Percentiles rank a stretch among this genome's conserved stretches.
Evolutionary conservation across 345 rosid genomes (phyloP).

Genomic region (Ceriops zippeliana): DNA sequence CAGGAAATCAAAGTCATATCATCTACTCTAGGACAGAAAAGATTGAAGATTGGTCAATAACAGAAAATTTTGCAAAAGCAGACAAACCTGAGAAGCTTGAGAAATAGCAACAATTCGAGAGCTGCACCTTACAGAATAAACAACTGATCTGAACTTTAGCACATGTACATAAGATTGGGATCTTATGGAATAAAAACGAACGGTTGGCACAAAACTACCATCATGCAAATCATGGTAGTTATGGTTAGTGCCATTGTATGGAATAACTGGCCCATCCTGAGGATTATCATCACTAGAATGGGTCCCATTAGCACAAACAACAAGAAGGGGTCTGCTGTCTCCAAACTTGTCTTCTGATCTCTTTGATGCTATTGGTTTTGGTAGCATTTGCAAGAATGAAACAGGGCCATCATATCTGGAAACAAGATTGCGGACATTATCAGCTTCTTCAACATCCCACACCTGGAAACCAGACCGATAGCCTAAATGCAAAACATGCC

Average conservation of each 20-base stretch:
- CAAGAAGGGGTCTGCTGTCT: slow-evolving; percentile 65
- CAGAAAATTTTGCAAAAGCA: not conserved
- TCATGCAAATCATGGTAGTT: slow-evolving; percentile 40
- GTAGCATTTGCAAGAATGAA: slow-evolving; percentile 81
- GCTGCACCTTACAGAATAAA: slow-evolving; percentile 86
- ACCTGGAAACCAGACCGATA: slow-evolving; percentile 89
- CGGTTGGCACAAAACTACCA: slow-evolving; percentile 42
- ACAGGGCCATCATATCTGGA: slow-evolving; percentile 77
- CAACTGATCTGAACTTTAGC: slow-evolving; percentile 65
- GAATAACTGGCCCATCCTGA: slow-evolving; percentile 40
- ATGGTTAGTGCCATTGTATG: slow-evolving; percentile 33
- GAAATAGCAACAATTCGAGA: slow-evolving; percentile 82
- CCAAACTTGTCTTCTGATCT: slow-evolving; percentile 46
- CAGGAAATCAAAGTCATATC: slow-evolving; percentile 23
- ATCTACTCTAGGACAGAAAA: not conserved
- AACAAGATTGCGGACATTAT: slow-evolving; percentile 67
- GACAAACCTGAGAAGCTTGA: slow-evolving; percentile 69
- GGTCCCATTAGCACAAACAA: slow-evolving; percentile 56
- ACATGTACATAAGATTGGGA: slow-evolving; percentile 72
- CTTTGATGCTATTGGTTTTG: slow-evolving; percentile 43
- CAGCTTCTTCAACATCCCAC: slow-evolving; percentile 94
- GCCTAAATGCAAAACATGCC: slow-evolving; percentile 70
- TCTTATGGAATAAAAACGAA: slow-evolving; percentile 70
- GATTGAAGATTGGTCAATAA: not conserved
- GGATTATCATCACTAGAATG: slow-evolving; percentile 35